A percentile compares a stretch with the other conserved stretches of the same genome.
Evolutionary conservation across 306 rosid genomes (phyloP).

Genomic region (Prunus dulcis): DNA sequence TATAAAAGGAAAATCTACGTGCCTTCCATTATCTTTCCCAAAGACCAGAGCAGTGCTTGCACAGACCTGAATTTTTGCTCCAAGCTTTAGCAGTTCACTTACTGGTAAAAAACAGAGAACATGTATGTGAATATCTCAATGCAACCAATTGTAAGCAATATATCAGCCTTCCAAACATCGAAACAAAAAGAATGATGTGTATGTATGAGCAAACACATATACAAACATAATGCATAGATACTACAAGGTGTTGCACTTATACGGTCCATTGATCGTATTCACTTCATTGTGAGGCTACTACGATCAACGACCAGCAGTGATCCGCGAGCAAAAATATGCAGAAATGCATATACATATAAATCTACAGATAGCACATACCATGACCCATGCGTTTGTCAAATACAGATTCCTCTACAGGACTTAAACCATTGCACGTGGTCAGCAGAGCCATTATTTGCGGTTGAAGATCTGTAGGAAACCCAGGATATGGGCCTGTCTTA

Average conservation of each 20-base stretch:
- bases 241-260: not conserved
- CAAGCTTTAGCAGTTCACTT: constrained; percentile 29
- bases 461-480: constrained; percentile 40
- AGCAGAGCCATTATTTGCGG: constrained; percentile 35
- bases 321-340: not conserved
- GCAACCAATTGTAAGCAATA: not conserved
- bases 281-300: not conserved
- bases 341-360: not conserved
- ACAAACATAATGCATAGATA: not conserved
- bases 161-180: not conserved
- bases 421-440: constrained; percentile 27
- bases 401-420: constrained; percentile 27
- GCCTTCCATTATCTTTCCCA: constrained; percentile 38
- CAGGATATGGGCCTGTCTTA: constrained; percentile 31
- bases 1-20: not conserved
- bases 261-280: not conserved
- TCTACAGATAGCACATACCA: constrained; percentile 14
- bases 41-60: constrained; percentile 35
- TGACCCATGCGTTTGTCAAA: constrained; percentile 35
- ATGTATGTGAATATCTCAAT: not conserved
- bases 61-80: constrained; percentile 34
- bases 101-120: constrained; percentile 21
- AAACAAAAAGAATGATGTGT: not conserved
- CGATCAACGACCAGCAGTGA: not conserved
- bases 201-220: too few relatives aligned